Conservation (phyloP, 225 moss, liverwort and hornwort genomes). For the Takakia lepidozioides region DNA sequence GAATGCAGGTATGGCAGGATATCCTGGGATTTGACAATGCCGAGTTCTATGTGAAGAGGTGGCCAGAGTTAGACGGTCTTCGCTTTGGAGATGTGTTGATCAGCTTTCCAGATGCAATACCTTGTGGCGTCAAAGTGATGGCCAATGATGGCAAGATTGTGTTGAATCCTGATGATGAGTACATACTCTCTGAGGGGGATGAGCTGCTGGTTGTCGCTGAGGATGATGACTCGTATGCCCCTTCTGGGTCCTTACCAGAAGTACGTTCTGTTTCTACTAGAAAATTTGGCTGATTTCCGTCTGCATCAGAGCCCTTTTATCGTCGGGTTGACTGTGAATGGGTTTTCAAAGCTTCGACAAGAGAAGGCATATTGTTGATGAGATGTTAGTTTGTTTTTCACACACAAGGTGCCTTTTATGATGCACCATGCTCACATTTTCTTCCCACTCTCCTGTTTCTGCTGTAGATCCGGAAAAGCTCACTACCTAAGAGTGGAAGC, state of each 20-base stretch:
- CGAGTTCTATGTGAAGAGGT: slow-evolving; percentile 81
- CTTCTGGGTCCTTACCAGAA: slow-evolving; percentile 25
- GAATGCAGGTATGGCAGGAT: slow-evolving; percentile 66
- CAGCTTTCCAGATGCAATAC: slow-evolving; percentile 70
- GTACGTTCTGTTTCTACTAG: too few relatives aligned
- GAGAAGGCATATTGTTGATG: too few relatives aligned
- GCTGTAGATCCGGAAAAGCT: slow-evolving; percentile 26
- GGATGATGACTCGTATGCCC: slow-evolving; percentile 69
- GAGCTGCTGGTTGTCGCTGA: slow-evolving; percentile 78
- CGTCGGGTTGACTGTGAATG: too few relatives aligned
- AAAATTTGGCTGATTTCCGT: too few relatives aligned
- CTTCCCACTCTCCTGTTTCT: background rate
- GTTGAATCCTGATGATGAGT: slow-evolving; percentile 63
- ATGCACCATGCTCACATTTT: too few relatives aligned
- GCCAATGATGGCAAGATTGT: slow-evolving; percentile 50
- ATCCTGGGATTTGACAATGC: slow-evolving; percentile 80
- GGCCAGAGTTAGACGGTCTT: slow-evolving; percentile 65
- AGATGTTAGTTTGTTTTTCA: background rate
- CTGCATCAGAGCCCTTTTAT: too few relatives aligned
- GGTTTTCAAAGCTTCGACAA: too few relatives aligned
- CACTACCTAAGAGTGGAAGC: slow-evolving; percentile 19
- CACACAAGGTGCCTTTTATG: too few relatives aligned
- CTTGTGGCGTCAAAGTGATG: slow-evolving; percentile 75
- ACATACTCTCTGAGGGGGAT: slow-evolving; percentile 58
- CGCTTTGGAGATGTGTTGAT: slow-evolving; percentile 55